phyloP scores from a whole-genome alignment of 2,329 filamentous ascomycete species.

The Annulohypoxylon truncatum region DNA sequence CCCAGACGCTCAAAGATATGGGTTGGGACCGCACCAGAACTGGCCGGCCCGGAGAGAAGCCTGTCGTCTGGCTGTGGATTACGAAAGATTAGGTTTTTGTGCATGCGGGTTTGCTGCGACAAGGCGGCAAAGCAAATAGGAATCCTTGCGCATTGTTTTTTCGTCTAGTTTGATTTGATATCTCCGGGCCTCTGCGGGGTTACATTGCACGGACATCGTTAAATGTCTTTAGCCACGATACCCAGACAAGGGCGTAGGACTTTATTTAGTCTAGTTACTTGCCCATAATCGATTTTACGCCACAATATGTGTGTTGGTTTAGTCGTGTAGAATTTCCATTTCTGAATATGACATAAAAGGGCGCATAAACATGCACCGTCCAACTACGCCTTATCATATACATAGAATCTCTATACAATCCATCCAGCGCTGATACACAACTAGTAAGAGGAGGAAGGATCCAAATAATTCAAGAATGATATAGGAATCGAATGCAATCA shows the following conservation, averaged over 20 bases:
- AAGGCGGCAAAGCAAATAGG: neutral
- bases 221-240: neutral
- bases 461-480: neutral
- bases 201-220: neutral
- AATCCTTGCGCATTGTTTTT: neutral
- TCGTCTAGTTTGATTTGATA: neutral
- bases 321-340: neutral
- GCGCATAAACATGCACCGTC: neutral
- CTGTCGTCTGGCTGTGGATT: slow-evolving; percentile 70
- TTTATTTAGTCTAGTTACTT: neutral
- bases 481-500: neutral
- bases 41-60: slow-evolving; percentile 61
- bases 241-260: neutral
- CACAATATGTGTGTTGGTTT: neutral
- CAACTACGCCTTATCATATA: neutral
- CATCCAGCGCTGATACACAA: neutral
- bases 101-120: neutral
- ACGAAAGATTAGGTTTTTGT: slow-evolving; percentile 58
- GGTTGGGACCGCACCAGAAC: slow-evolving; percentile 68
- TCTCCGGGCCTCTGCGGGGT: neutral
- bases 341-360: neutral
- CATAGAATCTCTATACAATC: neutral
- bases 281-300: slow-evolving; percentile 1
- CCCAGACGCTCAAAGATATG: slow-evolving; percentile 63
- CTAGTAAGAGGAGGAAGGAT: neutral